Conservation (phyloP, 1,284 basidiomycete genomes). For the Pseudomicrostroma phylloplanum region DNA sequence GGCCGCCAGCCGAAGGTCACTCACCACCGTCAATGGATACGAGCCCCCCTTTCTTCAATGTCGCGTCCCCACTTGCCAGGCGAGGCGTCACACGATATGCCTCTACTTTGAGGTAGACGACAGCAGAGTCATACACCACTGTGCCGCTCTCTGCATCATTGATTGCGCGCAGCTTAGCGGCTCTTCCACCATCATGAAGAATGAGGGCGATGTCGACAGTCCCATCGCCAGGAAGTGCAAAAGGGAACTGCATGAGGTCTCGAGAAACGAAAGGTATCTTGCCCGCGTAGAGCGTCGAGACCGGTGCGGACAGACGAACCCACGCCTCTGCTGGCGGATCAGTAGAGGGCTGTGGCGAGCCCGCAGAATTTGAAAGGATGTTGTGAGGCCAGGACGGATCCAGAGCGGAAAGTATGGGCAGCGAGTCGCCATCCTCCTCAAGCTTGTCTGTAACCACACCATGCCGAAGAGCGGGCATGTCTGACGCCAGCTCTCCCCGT, state of each 20-base stretch:
- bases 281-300: conserved; percentile 43
- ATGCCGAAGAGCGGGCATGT: conserved; percentile 16
- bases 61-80: conserved; percentile 25
- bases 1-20: not conserved
- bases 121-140: conserved; percentile 31
- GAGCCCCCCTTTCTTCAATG: conserved; percentile 18
- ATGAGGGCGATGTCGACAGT: conserved; percentile 38
- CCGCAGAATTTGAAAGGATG: conserved; percentile 7
- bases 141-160: conserved; percentile 34
- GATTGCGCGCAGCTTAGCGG: conserved; percentile 32
- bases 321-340: conserved; percentile 15
- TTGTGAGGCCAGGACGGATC: conserved; percentile 32
- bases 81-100: conserved; percentile 42
- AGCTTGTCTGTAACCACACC: conserved; percentile 32
- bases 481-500: not conserved
- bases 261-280: conserved; percentile 46
- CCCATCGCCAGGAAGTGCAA: conserved; percentile 36
- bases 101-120: conserved; percentile 43
- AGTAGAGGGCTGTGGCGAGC: conserved; percentile 1
- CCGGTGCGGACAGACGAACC: conserved; percentile 25
- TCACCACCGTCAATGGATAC: conserved; percentile 5
- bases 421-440: conserved; percentile 7
- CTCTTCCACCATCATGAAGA: conserved; percentile 31
- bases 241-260: conserved; percentile 47
- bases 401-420: not conserved